Percentiles rank a stretch among this genome's conserved stretches.
Conservation (phyloP, 352 stramenopile genomes). For the Nannochloropsis limnetica region DNA sequence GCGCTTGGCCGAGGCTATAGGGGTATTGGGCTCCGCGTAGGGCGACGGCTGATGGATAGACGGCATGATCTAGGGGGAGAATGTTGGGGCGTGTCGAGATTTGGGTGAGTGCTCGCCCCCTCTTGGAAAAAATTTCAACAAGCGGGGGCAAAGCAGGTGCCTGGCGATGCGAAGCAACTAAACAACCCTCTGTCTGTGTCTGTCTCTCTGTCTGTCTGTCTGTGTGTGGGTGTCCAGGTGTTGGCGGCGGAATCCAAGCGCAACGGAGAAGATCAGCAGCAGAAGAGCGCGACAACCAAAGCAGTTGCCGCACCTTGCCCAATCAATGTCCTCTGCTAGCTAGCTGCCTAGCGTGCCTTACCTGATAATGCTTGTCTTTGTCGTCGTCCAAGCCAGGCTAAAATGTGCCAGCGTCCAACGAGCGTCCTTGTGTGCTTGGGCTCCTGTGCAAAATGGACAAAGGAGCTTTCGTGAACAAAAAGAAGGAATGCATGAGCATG, state of each 20-base stretch:
- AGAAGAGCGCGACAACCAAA: not conserved
- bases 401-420: not conserved
- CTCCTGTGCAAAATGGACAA: not conserved
- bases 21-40: slow-evolving; percentile 51
- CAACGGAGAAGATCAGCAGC: not conserved
- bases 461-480: not conserved
- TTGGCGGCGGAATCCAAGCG: not conserved
- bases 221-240: not conserved
- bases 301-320: too few relatives aligned
- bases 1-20: slow-evolving; percentile 59
- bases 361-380: not conserved
- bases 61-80: not conserved
- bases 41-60: slow-evolving; percentile 30
- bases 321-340: too few relatives aligned
- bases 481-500: not conserved
- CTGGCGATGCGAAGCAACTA: not conserved
- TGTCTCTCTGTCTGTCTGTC: not conserved
- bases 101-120: not conserved
- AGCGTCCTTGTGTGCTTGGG: not conserved
- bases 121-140: too few relatives aligned
- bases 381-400: not conserved
- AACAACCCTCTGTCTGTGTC: not conserved
- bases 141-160: not conserved
- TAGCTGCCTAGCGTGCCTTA: not conserved
- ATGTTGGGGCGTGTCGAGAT: not conserved